These are phyloP conservation scores for Willaertia magna DNA, from an alignment of 208 protist species.

Conservation along the genomic window DNA sequence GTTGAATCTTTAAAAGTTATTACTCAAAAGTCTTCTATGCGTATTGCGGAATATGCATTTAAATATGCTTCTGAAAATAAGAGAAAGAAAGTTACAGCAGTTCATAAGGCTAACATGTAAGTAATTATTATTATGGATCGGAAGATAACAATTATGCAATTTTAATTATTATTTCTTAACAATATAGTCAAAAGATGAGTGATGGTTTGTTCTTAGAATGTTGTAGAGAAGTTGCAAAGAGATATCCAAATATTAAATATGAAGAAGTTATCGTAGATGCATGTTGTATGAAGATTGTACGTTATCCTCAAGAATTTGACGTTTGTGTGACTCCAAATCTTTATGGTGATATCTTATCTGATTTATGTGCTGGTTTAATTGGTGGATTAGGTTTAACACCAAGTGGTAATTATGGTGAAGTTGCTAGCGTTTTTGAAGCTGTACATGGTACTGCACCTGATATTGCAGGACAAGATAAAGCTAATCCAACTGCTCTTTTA, in stretches of 20 bases:
- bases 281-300: constrained; percentile 31
- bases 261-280: constrained; percentile 42
- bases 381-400: constrained; percentile 29
- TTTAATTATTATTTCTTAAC: neutral
- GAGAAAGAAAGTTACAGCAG: constrained; percentile 29
- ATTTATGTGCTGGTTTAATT: constrained; percentile 26
- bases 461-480: constrained; percentile 17
- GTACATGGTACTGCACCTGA: constrained; percentile 30
- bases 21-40: constrained; percentile 36
- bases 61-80: constrained; percentile 39
- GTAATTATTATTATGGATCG: neutral
- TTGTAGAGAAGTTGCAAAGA: constrained; percentile 34
- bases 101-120: constrained; percentile 43
- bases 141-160: constrained; percentile 1
- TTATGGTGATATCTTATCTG: constrained; percentile 33
- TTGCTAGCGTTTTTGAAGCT: constrained; percentile 24
- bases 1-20: constrained; percentile 42
- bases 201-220: constrained; percentile 46
- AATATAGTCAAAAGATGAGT: constrained; percentile 16
- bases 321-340: constrained; percentile 30
- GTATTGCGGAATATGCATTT: constrained; percentile 51
- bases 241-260: constrained; percentile 40
- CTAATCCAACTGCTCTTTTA: constrained; percentile 18
- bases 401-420: constrained; percentile 28
- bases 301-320: constrained; percentile 24